Percentiles rank a stretch among this genome's conserved stretches.
Evolutionary conservation across 805 yeast genomes (phyloP).

Genomic region (Deakozyma indianensis): DNA sequence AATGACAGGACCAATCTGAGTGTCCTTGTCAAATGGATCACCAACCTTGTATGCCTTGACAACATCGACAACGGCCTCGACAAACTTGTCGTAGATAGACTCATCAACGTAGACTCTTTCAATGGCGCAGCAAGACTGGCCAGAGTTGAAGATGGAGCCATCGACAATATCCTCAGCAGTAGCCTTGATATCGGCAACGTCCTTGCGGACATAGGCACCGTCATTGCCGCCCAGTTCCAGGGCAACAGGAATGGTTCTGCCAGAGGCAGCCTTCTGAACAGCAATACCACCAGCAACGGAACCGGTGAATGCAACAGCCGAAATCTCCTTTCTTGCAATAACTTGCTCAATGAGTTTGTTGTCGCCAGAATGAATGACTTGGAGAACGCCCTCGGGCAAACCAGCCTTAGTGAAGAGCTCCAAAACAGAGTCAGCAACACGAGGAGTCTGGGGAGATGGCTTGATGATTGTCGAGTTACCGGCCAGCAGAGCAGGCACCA

Average conservation of each 20-base stretch:
- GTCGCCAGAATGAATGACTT: constrained; percentile 60
- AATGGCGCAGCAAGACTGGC: constrained; percentile 90
- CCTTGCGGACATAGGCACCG: constrained; percentile 70
- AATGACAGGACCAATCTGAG: constrained; percentile 54
- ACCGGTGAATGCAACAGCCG: constrained; percentile 80
- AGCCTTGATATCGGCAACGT: constrained; percentile 49
- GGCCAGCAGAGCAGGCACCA: constrained; percentile 76
- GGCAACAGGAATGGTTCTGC: constrained; percentile 66
- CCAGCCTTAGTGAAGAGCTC: constrained; percentile 59
- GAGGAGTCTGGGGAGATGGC: constrained; percentile 80
- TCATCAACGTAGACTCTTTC: constrained; percentile 75
- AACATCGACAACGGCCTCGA: constrained; percentile 39
- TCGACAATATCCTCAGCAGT: constrained; percentile 54
- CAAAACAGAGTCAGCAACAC: constrained; percentile 61
- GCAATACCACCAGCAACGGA: constrained; percentile 68
- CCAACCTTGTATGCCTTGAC: constrained; percentile 51
- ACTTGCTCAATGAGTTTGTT: constrained; percentile 60
- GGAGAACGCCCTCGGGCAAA: constrained; percentile 69
- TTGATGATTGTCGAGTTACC: constrained; percentile 77
- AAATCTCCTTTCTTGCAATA: constrained; percentile 48
- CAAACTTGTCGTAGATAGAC: constrained; percentile 37
- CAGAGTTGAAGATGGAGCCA: constrained; percentile 79
- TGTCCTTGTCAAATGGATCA: constrained; percentile 57
- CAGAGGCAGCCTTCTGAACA: constrained; percentile 57
- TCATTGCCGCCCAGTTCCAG: constrained; percentile 87